Evolutionary conservation across 441 rosid genomes (phyloP), one percentile per base, ranked within the genome.

Genomic region (Adansonia madagascariensis): DNA sequence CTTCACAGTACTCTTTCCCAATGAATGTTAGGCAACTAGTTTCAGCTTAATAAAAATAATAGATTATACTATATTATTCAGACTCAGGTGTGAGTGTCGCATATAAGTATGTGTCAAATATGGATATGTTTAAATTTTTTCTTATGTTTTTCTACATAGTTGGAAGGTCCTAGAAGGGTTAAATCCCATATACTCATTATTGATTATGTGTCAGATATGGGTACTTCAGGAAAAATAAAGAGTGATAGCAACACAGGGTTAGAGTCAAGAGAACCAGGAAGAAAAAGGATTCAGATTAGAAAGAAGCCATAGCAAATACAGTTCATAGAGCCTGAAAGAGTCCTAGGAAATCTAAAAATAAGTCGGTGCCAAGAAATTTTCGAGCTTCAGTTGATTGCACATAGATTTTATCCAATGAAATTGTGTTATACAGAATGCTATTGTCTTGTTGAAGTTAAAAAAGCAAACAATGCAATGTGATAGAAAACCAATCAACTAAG

Each of bases 11-110:
- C 78, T 39, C 79, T 11, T 77, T 73, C 63, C 92, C 91, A 0
- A 53, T 87, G 49, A 86, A 84, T 70, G 47, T 88, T 17, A 82
- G 80, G 71, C 87, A 86, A 46, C 84, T 89, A 10, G 71, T 82
- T 73, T 66, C 82, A 14, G 69, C 41, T 46, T 83, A 70, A 75
- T n/a, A n/a, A 50, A 15, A 52, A 15, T 24, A 15, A 64, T 15
- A 68, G 24, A 46, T 66, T 43, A 27, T 27, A 27, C 2, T 27
- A 27, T 27, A 27, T 27, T 27, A 27, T 27, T 27, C 3, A 27
- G 35, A 27, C 2, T 43, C n/a, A 18, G 27, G 43, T 1, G 43
- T 24, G 8, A 61, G 17, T 27, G 9, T 6, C 10, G 4, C 10
- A 20, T 57, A 57, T 8, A 12, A 57, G 14, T 57, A 57, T 57